Conservation (phyloP, 768 basidiomycete species). For the Sporobolomyces pararoseus region DNA sequence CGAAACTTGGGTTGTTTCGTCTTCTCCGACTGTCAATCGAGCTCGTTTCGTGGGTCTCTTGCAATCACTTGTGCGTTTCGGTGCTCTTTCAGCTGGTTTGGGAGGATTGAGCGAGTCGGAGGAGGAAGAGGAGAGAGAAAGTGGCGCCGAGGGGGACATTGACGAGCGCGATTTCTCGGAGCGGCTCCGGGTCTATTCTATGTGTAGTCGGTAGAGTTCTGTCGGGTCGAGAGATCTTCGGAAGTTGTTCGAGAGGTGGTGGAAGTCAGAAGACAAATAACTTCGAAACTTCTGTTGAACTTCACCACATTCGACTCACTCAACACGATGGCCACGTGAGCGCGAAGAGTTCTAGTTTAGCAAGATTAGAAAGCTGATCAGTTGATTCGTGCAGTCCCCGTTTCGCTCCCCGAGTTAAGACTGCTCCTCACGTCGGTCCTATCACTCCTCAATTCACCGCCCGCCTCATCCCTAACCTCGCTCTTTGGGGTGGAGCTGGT, state of each 20-base stretch:
- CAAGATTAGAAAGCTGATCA: too few species aligned
- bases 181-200: too few species aligned
- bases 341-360: too few species aligned
- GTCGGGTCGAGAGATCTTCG: neutral
- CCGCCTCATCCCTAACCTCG: conserved; percentile 26
- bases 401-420: conserved; percentile 10
- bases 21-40: neutral
- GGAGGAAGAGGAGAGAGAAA: neutral
- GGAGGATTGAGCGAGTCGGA: neutral
- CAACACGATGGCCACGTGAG: too few species aligned
- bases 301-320: neutral
- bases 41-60: conserved; percentile 12
- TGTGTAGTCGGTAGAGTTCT: too few species aligned
- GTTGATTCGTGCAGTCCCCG: neutral
- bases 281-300: neutral
- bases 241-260: neutral
- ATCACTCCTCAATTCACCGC: conserved; percentile 16
- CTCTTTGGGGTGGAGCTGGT: conserved; percentile 32
- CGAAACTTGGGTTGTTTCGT: conserved; percentile 28
- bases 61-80: neutral
- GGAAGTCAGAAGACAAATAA: neutral
- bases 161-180: neutral
- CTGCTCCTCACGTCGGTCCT: neutral
- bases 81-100: neutral
- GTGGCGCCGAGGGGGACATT: neutral